phyloP scores from a whole-genome alignment of 1,139 yeast species.

The Pichia sp. region DNA sequence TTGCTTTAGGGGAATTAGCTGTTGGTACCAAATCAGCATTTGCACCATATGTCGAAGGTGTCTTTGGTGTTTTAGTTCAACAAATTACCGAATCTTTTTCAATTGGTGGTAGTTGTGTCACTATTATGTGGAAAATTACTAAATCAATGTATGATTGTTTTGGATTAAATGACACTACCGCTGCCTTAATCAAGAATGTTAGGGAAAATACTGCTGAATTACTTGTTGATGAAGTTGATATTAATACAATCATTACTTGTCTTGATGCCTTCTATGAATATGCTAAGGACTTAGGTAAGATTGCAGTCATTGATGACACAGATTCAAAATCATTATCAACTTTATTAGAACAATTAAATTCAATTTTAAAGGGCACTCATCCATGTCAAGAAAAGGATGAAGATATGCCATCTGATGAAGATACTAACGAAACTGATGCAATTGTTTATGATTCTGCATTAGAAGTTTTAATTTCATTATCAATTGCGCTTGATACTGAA shows the following conservation, averaged over 20 bases:
- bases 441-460: conserved; percentile 77
- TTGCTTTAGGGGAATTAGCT: conserved; percentile 86
- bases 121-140: conserved; percentile 76
- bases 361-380: conserved; percentile 72
- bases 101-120: conserved; percentile 81
- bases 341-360: conserved; percentile 64
- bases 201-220: conserved; percentile 59
- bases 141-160: conserved; percentile 60
- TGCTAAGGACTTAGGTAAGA: conserved; percentile 66
- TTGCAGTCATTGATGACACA: conserved; percentile 54
- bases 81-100: conserved; percentile 86
- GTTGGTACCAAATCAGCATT: conserved; percentile 77
- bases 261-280: conserved; percentile 72
- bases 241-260: conserved; percentile 71
- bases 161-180: conserved; percentile 45
- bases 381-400: conserved; percentile 60
- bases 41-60: conserved; percentile 68
- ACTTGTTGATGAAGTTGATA: conserved; percentile 74
- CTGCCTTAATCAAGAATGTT: conserved; percentile 56
- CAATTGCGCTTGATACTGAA: conserved; percentile 68
- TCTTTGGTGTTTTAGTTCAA: conserved; percentile 58
- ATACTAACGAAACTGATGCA: conserved; percentile 79
- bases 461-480: conserved; percentile 74
- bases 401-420: conserved; percentile 35
- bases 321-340: conserved; percentile 57